Evolutionary conservation across 805 yeast species (phyloP).

Genomic region (Scheffersomyces amazonensis): DNA sequence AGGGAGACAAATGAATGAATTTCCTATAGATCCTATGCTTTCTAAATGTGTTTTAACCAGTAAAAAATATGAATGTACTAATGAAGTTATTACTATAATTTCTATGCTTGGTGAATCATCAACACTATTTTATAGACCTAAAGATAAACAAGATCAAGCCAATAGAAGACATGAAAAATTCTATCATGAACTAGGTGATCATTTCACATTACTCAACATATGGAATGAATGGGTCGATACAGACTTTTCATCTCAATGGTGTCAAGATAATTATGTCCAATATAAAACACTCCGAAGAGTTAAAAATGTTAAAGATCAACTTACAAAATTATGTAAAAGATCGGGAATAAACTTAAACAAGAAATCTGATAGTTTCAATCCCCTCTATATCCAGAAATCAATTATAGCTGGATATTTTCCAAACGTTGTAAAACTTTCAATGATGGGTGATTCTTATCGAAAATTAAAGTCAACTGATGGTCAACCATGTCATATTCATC

Average conservation of each 20-base stretch:
- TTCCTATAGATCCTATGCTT: slow-evolving; percentile 89
- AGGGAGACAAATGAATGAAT: slow-evolving; percentile 85
- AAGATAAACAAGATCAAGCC: slow-evolving; percentile 63
- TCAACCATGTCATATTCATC: slow-evolving; percentile 71
- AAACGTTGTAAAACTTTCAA: slow-evolving; percentile 57
- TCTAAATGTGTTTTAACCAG: slow-evolving; percentile 73
- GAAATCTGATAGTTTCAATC: not conserved
- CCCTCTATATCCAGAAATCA: slow-evolving; percentile 45
- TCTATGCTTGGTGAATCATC: slow-evolving; percentile 83
- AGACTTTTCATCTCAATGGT: slow-evolving; percentile 75
- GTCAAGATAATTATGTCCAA: slow-evolving; percentile 79
- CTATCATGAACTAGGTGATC: slow-evolving; percentile 66
- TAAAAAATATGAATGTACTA: slow-evolving; percentile 55
- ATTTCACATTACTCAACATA: slow-evolving; percentile 67
- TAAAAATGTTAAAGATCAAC: slow-evolving; percentile 67
- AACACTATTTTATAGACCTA: slow-evolving; percentile 67
- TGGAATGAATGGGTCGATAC: slow-evolving; percentile 74
- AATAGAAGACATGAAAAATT: slow-evolving; percentile 62
- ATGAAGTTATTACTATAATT: slow-evolving; percentile 69
- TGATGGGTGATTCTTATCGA: slow-evolving; percentile 66
- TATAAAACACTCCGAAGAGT: slow-evolving; percentile 68
- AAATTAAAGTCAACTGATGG: slow-evolving; percentile 49
- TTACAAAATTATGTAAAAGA: slow-evolving; percentile 57
- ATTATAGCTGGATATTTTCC: slow-evolving; percentile 69
- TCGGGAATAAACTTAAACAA: not conserved